Base-by-base conservation (phyloP, 179 eudicot species). In the Spergularia azorica region DNA sequence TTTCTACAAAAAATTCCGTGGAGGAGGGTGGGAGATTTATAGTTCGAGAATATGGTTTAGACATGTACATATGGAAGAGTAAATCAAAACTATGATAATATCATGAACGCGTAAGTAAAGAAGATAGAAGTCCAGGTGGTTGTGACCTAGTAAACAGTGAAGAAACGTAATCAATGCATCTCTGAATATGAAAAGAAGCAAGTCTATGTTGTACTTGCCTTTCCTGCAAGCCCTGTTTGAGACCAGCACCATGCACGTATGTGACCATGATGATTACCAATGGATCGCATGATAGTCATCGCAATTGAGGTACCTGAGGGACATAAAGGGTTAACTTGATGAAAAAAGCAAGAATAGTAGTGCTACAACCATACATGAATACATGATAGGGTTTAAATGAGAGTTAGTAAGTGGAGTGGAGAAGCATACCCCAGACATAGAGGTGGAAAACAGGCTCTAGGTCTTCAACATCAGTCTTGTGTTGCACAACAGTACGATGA, bases 391-490 rank as follows among this genome's bases (percentile, higher is more conserved):
- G 32, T 26, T 26, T 3, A 46, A 6, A 46, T 6, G 50, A 46
- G 9, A 46, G 50, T 36, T 2, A 36, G 39, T 36, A 46, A 46
- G 50, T 6, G 9, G 50, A 6, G 50, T 6, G 9, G 50, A 46
- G 9, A 46, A 9, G 50, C 91, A 79, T 88, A 95, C 98, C 99
- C 99, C 99, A 95, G 66, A 95, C 98, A 87, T 90, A 95, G 58
- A 93, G 85, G 84, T 95, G 99, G 79, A 95, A 95, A 85, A 95
- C 76, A 65, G 99, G 95, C 87, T 93, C 99, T 76, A 95, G 83
- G 84, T 93, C 99, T 82, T 95, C 99, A 32, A 95, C 99, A 82
- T 95, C 99, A 17, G 97, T 85, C 87, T 95, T 95, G 87, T 95
- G 99, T 72, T 88, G 87, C 51, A 95, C 99, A 85, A 93, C 99